These are phyloP conservation scores for Coleophoma cylindrospora DNA, from an alignment of 2,329 filamentous ascomycete species.

Conservation along the genomic window DNA sequence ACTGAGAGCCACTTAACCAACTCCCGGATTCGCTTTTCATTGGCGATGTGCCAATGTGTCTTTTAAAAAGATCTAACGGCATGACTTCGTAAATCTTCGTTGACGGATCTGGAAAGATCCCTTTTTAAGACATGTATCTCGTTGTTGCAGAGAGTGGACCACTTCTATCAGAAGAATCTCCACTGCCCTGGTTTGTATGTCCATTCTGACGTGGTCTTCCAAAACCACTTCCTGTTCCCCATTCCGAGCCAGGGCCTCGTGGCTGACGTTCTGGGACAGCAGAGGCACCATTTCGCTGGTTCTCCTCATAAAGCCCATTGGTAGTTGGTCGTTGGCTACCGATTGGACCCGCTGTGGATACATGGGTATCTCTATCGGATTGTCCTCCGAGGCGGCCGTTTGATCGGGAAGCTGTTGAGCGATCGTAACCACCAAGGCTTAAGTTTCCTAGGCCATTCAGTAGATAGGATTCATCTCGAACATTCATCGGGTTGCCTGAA, in stretches of 20 bases:
- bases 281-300: constrained; percentile 18
- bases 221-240: constrained; percentile 52
- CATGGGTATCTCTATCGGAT: constrained; percentile 35
- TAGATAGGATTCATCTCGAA: constrained; percentile 22
- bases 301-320: constrained; percentile 26
- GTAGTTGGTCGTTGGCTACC: constrained; percentile 55
- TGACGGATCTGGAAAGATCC: constrained; percentile 7
- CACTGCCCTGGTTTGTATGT: constrained; percentile 55
- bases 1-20: background rate
- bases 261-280: constrained; percentile 55
- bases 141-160: constrained; percentile 7
- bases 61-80: constrained; percentile 13
- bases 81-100: constrained; percentile 23
- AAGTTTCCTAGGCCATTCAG: constrained; percentile 53
- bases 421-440: constrained; percentile 43
- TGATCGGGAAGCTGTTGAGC: constrained; percentile 22
- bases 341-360: constrained; percentile 48
- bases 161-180: constrained; percentile 30
- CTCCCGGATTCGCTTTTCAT: background rate
- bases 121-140: constrained; percentile 18
- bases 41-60: background rate
- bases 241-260: constrained; percentile 50
- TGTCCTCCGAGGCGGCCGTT: constrained; percentile 41
- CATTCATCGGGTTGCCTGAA: constrained; percentile 52
- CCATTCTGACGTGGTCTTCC: constrained; percentile 51